Conservation (phyloP, 1,284 basidiomycete species). For the Ustilago tritici region DNA sequence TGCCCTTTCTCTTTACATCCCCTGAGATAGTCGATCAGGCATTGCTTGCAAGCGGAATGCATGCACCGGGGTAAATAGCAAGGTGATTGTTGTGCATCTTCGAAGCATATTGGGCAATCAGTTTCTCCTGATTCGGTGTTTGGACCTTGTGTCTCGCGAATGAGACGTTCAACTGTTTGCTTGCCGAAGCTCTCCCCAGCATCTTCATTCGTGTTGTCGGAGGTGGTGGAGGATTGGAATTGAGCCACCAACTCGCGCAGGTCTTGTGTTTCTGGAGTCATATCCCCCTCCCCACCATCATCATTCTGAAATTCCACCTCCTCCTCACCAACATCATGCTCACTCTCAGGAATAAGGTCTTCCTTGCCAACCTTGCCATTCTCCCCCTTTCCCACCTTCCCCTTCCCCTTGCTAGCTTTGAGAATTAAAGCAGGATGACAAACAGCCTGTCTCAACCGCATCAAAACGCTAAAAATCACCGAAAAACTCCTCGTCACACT, state of each 20-base stretch:
- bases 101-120: slow-evolving; percentile 70
- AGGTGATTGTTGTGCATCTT: slow-evolving; percentile 52
- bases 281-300: slow-evolving; percentile 22
- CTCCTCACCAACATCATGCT: slow-evolving; percentile 12
- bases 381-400: not conserved
- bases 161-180: slow-evolving; percentile 48
- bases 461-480: slow-evolving; percentile 71
- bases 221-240: slow-evolving; percentile 40
- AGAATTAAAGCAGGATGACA: slow-evolving; percentile 70
- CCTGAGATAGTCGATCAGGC: slow-evolving; percentile 79
- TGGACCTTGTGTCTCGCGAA: slow-evolving; percentile 33
- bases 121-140: slow-evolving; percentile 17
- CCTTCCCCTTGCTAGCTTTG: slow-evolving; percentile 44
- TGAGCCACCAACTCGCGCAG: slow-evolving; percentile 52
- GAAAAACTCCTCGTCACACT: slow-evolving; percentile 67
- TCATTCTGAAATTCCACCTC: slow-evolving; percentile 33
- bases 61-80: slow-evolving; percentile 69
- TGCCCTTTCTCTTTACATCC: slow-evolving; percentile 78
- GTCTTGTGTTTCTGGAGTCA: slow-evolving; percentile 35
- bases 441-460: slow-evolving; percentile 71
- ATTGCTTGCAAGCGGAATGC: slow-evolving; percentile 78
- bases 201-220: not conserved
- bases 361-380: slow-evolving; percentile 5
- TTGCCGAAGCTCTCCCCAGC: slow-evolving; percentile 27
- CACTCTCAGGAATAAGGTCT: slow-evolving; percentile 11